phyloP scores from a whole-genome alignment of 768 basidiomycete genomes.

The Mycena galopus region DNA sequence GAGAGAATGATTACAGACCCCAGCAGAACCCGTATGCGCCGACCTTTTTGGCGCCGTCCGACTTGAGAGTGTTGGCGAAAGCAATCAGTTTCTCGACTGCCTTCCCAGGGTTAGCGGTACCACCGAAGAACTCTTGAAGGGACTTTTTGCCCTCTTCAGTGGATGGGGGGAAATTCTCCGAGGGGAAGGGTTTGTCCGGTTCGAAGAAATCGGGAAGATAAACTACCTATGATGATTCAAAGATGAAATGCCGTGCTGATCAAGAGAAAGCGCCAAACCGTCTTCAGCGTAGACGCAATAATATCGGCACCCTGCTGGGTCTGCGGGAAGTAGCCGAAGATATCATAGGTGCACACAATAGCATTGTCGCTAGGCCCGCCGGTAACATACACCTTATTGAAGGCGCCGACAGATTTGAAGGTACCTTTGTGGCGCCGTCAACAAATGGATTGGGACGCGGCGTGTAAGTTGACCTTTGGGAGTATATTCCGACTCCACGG shows the following conservation, averaged over 20 bases:
- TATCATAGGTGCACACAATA: conserved; percentile 71
- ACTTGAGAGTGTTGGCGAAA: conserved; percentile 58
- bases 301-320: conserved; percentile 76
- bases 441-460: not conserved
- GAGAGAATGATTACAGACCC: conserved; percentile 50
- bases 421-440: not conserved
- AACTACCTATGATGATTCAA: conserved; percentile 45
- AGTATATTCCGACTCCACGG: conserved; percentile 64
- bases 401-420: conserved; percentile 61
- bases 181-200: conserved; percentile 61
- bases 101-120: conserved; percentile 58
- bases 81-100: conserved; percentile 55
- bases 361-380: conserved; percentile 64
- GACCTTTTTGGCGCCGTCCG: conserved; percentile 57
- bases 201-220: conserved; percentile 80
- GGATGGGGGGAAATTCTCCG: conserved; percentile 66
- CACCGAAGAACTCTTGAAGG: conserved; percentile 70
- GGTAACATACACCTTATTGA: conserved; percentile 65
- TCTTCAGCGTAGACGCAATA: conserved; percentile 63
- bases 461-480: conserved; percentile 54
- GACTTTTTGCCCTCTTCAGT: conserved; percentile 64
- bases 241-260: too few species aligned
- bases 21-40: conserved; percentile 71
- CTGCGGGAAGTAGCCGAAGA: conserved; percentile 76
- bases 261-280: conserved; percentile 38